phyloP scores from a whole-genome alignment of 2,329 filamentous ascomycete genomes.

The Penicillium sp. region DNA sequence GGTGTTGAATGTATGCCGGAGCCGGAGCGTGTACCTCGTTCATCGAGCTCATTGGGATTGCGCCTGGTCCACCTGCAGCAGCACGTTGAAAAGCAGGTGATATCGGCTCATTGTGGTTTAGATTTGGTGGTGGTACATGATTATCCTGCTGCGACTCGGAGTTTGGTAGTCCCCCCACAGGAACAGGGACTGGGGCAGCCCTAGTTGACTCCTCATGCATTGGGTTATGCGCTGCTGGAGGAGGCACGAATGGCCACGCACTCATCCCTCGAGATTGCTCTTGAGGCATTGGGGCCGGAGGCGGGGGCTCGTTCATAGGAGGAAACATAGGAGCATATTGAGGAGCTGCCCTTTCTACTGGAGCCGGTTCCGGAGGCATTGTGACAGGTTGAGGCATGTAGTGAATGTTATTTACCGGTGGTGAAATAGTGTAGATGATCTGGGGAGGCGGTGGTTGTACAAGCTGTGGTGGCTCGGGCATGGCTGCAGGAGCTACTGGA shows the following conservation, averaged over 20 bases:
- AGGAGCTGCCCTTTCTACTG: conserved; percentile 33
- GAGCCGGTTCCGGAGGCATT: conserved; percentile 58
- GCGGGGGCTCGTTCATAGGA: conserved; percentile 54
- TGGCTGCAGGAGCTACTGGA: background rate
- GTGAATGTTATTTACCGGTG: conserved; percentile 20
- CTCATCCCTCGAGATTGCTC: conserved; percentile 6
- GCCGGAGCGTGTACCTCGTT: conserved; percentile 59
- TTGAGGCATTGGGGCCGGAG: conserved; percentile 37
- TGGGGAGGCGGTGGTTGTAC: conserved; percentile 8
- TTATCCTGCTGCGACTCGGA: background rate
- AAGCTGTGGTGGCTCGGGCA: conserved; percentile 6
- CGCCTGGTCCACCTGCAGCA: conserved; percentile 68
- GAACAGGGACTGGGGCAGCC: background rate
- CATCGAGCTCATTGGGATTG: conserved; percentile 65
- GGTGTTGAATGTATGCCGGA: conserved; percentile 45
- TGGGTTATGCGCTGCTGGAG: background rate
- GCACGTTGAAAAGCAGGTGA: conserved; percentile 67
- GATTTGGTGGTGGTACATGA: background rate
- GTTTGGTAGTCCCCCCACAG: background rate
- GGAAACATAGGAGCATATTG: conserved; percentile 66
- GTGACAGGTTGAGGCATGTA: conserved; percentile 36
- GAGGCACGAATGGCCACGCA: background rate
- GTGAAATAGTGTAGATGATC: conserved; percentile 23
- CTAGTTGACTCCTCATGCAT: background rate
- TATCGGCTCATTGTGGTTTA: conserved; percentile 49